phyloP scores from a whole-genome alignment of 2,329 filamentous ascomycete species.

The Fusarium nodosum region DNA sequence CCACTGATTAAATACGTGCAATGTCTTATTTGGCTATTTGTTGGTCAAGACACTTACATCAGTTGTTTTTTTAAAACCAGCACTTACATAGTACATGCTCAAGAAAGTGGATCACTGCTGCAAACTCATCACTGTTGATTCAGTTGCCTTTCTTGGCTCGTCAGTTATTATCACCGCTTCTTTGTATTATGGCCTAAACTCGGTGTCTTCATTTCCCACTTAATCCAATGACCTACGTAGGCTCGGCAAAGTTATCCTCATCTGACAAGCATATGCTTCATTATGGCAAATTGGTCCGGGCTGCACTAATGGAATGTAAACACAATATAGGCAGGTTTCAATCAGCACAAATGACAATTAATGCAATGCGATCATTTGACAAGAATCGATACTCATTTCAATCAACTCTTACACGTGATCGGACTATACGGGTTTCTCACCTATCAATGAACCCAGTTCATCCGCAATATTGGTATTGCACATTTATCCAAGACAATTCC shows the following conservation, averaged over 20 bases:
- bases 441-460: background rate
- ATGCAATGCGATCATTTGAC: background rate
- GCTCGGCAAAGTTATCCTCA: constrained; percentile 20
- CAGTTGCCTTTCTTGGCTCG: constrained; percentile 1
- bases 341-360: background rate
- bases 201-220: constrained; percentile 41
- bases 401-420: constrained; percentile 8
- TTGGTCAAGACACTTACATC: background rate
- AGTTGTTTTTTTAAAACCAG: background rate
- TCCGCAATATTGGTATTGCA: background rate
- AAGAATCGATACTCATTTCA: background rate
- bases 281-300: constrained; percentile 17
- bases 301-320: constrained; percentile 5
- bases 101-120: background rate
- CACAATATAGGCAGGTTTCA: constrained; percentile 1
- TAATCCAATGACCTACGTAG: constrained; percentile 39
- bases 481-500: background rate
- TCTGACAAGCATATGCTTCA: constrained; percentile 26
- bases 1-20: constrained; percentile 19
- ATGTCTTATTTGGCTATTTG: background rate
- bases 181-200: constrained; percentile 15
- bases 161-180: constrained; percentile 8
- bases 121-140: background rate
- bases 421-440: constrained; percentile 4
- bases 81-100: background rate